A percentile compares a stretch with the other conserved stretches of the same genome.
Conservation (phyloP, 2,329 filamentous ascomycete species). For the Macrophomina pseudophaseolina region DNA sequence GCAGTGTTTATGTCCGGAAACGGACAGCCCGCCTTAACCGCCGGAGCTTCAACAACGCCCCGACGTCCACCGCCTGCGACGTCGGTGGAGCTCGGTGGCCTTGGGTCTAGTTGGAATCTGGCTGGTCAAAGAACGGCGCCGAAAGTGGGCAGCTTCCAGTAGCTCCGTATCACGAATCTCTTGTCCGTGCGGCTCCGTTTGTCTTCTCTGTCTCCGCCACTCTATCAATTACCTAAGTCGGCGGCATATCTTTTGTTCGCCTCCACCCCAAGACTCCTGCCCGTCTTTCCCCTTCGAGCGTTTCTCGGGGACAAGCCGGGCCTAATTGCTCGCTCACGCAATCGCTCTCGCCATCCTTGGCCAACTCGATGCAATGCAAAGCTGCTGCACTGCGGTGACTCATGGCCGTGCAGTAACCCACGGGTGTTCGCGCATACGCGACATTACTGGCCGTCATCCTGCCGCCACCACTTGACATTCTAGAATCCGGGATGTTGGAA, state of each 20-base stretch:
- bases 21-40: constrained; percentile 7
- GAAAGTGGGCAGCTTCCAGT: neutral
- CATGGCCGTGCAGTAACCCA: neutral
- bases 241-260: neutral
- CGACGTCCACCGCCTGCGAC: neutral
- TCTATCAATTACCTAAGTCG: constrained; percentile 19
- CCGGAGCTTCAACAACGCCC: neutral
- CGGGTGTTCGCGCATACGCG: neutral
- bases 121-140: neutral
- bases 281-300: neutral
- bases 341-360: neutral
- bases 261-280: neutral
- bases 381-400: constrained; percentile 1
- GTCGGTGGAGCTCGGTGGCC: constrained; percentile 2
- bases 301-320: constrained; percentile 15
- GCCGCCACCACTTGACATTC: neutral
- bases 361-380: neutral
- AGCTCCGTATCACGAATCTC: neutral
- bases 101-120: neutral
- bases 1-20: neutral
- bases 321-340: constrained; percentile 8
- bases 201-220: neutral
- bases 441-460: neutral
- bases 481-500: constrained; percentile 15
- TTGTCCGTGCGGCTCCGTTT: neutral